Conservation (phyloP, 2,329 filamentous ascomycete species). For the Calonectria honghensis region DNA sequence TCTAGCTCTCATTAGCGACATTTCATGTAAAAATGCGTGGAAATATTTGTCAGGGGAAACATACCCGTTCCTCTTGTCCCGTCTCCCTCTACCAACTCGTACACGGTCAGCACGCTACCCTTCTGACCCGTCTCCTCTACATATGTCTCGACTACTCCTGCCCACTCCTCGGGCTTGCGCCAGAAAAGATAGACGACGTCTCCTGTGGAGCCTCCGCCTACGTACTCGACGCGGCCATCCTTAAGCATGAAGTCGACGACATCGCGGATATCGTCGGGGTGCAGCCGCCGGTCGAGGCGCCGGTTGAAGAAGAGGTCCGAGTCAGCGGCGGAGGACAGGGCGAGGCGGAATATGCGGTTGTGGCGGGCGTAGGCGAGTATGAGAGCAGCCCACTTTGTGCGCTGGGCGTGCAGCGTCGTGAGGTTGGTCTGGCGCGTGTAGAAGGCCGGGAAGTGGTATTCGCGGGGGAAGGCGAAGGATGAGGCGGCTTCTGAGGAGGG, state of each 20-base stretch:
- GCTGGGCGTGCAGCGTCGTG: conserved; percentile 83
- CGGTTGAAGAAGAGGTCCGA: conserved; percentile 75
- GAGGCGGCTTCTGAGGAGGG: conserved; percentile 40
- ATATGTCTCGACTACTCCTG: conserved; percentile 84
- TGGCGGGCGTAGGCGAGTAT: conserved; percentile 89
- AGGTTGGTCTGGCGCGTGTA: conserved; percentile 87
- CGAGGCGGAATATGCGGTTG: conserved; percentile 85
- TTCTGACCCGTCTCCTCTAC: conserved; percentile 92
- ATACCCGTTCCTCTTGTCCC: conserved; percentile 80
- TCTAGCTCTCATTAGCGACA: conserved; percentile 68
- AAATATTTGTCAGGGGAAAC: conserved; percentile 50
- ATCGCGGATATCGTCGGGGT: conserved; percentile 71
- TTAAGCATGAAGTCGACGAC: conserved; percentile 76
- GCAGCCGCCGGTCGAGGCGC: conserved; percentile 70
- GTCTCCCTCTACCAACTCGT: conserved; percentile 94
- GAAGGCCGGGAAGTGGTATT: conserved; percentile 88
- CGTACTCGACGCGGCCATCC: conserved; percentile 80
- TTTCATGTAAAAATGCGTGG: background rate
- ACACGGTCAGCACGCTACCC: conserved; percentile 91
- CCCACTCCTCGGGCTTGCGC: conserved; percentile 94
- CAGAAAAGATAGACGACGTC: conserved; percentile 86
- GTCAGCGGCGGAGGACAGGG: conserved; percentile 75
- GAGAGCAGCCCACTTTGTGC: conserved; percentile 89
- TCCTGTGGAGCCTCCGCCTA: conserved; percentile 60
- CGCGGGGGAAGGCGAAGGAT: conserved; percentile 75